Conservation (phyloP, 208 protist genomes). For the Crithidia mellificae region DNA sequence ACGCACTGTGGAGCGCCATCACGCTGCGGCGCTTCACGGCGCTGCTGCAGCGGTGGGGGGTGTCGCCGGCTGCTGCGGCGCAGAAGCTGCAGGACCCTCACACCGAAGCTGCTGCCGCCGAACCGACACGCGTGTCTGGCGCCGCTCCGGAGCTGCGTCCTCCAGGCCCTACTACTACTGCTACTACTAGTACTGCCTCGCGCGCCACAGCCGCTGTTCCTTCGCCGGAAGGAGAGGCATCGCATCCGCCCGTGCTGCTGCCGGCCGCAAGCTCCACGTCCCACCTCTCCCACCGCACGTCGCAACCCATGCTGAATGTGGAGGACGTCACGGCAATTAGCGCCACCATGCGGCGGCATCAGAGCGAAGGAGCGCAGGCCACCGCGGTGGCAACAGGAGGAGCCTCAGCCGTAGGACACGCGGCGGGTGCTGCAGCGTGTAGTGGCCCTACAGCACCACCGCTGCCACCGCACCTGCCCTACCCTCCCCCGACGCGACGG, state of each 20-base stretch:
- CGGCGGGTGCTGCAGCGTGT: too few relatives aligned
- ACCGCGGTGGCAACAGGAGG: neutral
- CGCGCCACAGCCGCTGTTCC: neutral
- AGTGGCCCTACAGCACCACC: neutral
- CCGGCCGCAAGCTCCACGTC: constrained; percentile 9
- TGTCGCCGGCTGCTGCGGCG: constrained; percentile 29
- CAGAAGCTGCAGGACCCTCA: constrained; percentile 3
- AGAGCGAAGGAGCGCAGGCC: neutral
- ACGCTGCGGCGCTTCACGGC: constrained; percentile 46
- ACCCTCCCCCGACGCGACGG: constrained; percentile 4
- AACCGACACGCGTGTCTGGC: too few relatives aligned
- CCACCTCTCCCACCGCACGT: neutral
- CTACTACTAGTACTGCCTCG: neutral
- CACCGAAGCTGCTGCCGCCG: too few relatives aligned
- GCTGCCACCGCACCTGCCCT: neutral
- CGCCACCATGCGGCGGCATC: neutral
- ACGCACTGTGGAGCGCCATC: constrained; percentile 45
- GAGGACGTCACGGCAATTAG: neutral
- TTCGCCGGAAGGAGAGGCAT: neutral
- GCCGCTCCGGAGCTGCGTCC: too few relatives aligned
- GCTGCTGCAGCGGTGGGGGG: constrained; percentile 48
- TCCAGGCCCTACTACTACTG: neutral
- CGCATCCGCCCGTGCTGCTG: constrained; percentile 3
- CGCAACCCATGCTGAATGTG: neutral
- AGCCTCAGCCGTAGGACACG: too few relatives aligned